These are phyloP conservation scores for Fusarium sp. DNA, from an alignment of 2,329 filamentous ascomycete genomes.

Conservation along the genomic window DNA sequence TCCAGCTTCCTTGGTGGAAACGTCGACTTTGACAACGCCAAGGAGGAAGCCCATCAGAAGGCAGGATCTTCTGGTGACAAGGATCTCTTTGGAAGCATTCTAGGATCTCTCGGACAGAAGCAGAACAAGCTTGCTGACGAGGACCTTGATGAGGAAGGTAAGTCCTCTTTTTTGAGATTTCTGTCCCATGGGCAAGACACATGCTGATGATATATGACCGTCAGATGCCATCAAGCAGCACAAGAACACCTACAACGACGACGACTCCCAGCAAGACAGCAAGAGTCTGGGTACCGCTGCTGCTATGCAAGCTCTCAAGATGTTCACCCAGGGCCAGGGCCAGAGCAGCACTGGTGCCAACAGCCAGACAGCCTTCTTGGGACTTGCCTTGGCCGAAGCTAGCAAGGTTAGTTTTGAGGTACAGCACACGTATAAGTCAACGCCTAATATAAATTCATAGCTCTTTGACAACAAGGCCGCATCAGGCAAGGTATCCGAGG, in stretches of 20 bases:
- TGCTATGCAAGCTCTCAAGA: slow-evolving; percentile 82
- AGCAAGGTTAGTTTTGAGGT: slow-evolving; percentile 65
- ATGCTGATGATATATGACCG: background rate
- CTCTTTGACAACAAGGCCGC: slow-evolving; percentile 67
- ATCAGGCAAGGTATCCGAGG: slow-evolving; percentile 60
- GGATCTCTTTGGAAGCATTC: slow-evolving; percentile 59
- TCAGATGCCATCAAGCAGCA: slow-evolving; percentile 76
- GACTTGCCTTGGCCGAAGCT: slow-evolving; percentile 87
- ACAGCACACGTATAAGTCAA: too few species aligned
- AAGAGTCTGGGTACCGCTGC: slow-evolving; percentile 73
- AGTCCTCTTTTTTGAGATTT: background rate
- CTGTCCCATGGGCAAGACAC: background rate
- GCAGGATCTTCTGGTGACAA: slow-evolving; percentile 56
- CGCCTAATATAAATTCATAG: slow-evolving; percentile 45
- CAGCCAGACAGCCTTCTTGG: slow-evolving; percentile 81
- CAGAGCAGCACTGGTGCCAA: slow-evolving; percentile 50
- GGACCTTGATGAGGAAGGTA: slow-evolving; percentile 60
- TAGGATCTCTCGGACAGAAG: slow-evolving; percentile 58
- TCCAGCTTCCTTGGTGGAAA: slow-evolving; percentile 52
- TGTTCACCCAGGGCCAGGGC: slow-evolving; percentile 70
- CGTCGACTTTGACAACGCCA: slow-evolving; percentile 58
- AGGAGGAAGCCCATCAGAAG: slow-evolving; percentile 56
- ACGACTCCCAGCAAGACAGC: slow-evolving; percentile 56
- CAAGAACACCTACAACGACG: slow-evolving; percentile 72
- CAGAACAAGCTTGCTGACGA: slow-evolving; percentile 57